These are phyloP conservation scores for Exidia glandulosa DNA, from an alignment of 768 basidiomycete species.

Conservation along the genomic window DNA sequence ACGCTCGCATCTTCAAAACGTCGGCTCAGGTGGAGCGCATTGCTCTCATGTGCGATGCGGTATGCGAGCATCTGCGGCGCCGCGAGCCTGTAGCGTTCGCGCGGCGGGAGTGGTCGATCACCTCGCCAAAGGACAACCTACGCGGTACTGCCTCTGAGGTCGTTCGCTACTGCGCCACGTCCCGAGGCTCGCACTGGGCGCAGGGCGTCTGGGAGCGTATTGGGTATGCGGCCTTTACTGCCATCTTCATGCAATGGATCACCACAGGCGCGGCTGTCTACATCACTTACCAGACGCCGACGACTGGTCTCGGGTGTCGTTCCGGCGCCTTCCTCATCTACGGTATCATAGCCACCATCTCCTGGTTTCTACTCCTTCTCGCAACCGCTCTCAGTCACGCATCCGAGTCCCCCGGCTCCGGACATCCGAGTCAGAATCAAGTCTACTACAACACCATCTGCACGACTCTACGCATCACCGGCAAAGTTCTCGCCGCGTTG, in stretches of 20 bases:
- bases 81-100: neutral
- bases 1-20: constrained; percentile 12
- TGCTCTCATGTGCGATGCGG: neutral
- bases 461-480: constrained; percentile 17
- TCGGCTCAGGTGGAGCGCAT: constrained; percentile 11
- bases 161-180: neutral
- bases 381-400: constrained; percentile 8
- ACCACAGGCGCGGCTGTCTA: constrained; percentile 20
- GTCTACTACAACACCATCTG: too few relatives aligned
- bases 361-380: constrained; percentile 20
- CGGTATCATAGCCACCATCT: constrained; percentile 16
- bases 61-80: neutral
- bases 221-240: constrained; percentile 18
- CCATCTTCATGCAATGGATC: constrained; percentile 23
- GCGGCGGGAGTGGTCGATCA: neutral
- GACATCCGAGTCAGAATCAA: constrained; percentile 7
- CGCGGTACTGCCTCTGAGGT: neutral
- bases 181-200: neutral
- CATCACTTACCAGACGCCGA: constrained; percentile 20
- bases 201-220: constrained; percentile 5
- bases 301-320: constrained; percentile 25
- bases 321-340: constrained; percentile 22
- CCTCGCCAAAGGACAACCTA: neutral
- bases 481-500: constrained; percentile 17
- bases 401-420: neutral